Conservation (phyloP, 129 eudicot genomes). For the Mikania micrantha region DNA sequence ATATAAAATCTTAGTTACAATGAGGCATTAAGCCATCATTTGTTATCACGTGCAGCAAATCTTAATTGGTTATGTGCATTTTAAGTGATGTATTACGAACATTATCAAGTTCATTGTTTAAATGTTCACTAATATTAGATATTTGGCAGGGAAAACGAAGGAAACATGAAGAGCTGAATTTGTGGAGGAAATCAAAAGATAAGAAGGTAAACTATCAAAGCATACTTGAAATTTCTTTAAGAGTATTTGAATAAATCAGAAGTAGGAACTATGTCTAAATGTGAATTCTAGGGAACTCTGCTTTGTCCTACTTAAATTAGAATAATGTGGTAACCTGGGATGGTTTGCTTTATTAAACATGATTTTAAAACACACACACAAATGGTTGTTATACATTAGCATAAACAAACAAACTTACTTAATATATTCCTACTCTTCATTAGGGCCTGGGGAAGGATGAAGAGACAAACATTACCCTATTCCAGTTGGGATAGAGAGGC, state of each 20-base stretch:
- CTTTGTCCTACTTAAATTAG: conserved; percentile 7
- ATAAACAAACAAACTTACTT: conserved; percentile 12
- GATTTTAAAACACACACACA: background rate
- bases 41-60: background rate
- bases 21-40: background rate
- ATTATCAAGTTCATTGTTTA: conserved; percentile 5
- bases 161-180: conserved; percentile 62
- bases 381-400: conserved; percentile 20
- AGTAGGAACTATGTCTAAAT: background rate
- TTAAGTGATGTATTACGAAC: background rate
- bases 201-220: conserved; percentile 49
- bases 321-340: conserved; percentile 9
- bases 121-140: conserved; percentile 17
- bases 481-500: too few relatives aligned
- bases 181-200: conserved; percentile 61
- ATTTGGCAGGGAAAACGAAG: conserved; percentile 78
- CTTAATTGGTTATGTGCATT: background rate
- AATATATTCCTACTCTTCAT: too few relatives aligned
- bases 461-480: too few relatives aligned
- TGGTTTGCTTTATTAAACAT: conserved; percentile 1
- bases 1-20: background rate
- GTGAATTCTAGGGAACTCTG: background rate
- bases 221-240: background rate
- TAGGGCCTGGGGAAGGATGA: too few relatives aligned
- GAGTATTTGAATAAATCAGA: background rate